These are phyloP conservation scores for Amaranthus tricolor DNA, from an alignment of 179 eudicot genomes.

Conservation along the genomic window DNA sequence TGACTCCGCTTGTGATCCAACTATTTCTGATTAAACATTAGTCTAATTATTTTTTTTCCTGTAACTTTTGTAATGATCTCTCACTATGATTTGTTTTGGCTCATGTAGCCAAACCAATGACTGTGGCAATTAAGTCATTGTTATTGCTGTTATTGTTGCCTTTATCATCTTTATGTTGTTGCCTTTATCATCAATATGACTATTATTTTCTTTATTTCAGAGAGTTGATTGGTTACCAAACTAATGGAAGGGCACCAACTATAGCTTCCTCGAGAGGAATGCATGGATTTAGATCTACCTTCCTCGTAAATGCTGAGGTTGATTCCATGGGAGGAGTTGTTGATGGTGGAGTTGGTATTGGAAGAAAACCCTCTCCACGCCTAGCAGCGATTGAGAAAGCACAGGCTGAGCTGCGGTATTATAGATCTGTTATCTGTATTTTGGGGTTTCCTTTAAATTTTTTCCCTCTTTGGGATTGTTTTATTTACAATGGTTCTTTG, in stretches of 20 bases:
- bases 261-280: constrained; percentile 51
- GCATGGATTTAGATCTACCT: constrained; percentile 77
- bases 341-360: constrained; percentile 73
- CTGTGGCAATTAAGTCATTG: too few species aligned
- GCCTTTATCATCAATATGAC: too few species aligned
- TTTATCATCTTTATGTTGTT: too few species aligned
- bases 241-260: constrained; percentile 50
- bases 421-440: background rate
- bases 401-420: constrained; percentile 86
- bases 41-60: too few species aligned
- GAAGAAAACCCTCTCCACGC: constrained; percentile 65
- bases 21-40: background rate
- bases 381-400: constrained; percentile 81
- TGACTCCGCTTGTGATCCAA: background rate
- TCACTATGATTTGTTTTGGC: background rate
- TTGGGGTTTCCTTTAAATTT: background rate
- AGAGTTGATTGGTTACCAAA: constrained; percentile 21
- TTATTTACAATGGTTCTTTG: constrained; percentile 7
- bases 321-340: constrained; percentile 98
- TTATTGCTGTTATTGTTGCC: too few species aligned
- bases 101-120: background rate
- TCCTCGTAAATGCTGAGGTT: constrained; percentile 81
- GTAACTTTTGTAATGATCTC: background rate
- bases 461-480: background rate
- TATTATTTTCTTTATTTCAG: constrained; percentile 17